Evolutionary conservation across 192 early-diverging fungal species (phyloP).

Genomic region (Jimgerdemannia flammicorona): DNA sequence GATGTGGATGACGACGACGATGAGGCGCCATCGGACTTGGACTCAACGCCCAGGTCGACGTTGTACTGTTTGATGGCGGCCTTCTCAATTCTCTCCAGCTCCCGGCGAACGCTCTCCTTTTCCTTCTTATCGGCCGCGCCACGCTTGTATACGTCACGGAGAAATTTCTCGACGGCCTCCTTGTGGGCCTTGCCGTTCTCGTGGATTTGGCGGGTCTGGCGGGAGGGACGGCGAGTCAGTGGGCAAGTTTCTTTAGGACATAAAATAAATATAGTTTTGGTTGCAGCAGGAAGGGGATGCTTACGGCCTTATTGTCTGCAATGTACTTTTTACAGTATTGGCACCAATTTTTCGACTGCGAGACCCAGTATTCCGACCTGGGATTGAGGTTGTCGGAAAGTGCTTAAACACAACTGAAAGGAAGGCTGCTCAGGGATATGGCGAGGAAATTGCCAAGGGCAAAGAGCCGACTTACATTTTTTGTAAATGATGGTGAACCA

Average conservation of each 20-base stretch:
- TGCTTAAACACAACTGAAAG: background rate
- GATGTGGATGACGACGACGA: background rate
- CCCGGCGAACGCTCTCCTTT: slow-evolving; percentile 51
- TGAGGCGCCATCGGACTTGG: background rate
- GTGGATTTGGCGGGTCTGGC: slow-evolving; percentile 63
- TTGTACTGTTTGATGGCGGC: slow-evolving; percentile 12
- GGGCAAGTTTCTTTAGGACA: too few relatives aligned
- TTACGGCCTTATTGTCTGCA: slow-evolving; percentile 78
- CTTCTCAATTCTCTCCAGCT: slow-evolving; percentile 67
- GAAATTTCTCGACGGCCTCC: slow-evolving; percentile 73
- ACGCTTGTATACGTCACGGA: slow-evolving; percentile 61
- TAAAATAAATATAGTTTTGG: too few relatives aligned
- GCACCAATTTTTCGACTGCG: slow-evolving; percentile 81
- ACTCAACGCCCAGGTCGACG: background rate
- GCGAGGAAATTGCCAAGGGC: too few relatives aligned
- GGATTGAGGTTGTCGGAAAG: background rate
- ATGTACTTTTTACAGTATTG: slow-evolving; percentile 81
- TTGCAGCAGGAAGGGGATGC: background rate
- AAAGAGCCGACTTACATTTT: too few relatives aligned
- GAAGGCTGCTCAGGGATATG: too few relatives aligned
- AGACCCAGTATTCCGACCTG: slow-evolving; percentile 62
- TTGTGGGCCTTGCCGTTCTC: slow-evolving; percentile 80
- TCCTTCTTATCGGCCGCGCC: slow-evolving; percentile 47
- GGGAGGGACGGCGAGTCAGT: background rate
- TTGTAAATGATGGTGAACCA: too few relatives aligned